These are phyloP conservation scores for Haberlea rhodopensis DNA, from an alignment of 257 asterid genomes.

Conservation along the genomic window DNA sequence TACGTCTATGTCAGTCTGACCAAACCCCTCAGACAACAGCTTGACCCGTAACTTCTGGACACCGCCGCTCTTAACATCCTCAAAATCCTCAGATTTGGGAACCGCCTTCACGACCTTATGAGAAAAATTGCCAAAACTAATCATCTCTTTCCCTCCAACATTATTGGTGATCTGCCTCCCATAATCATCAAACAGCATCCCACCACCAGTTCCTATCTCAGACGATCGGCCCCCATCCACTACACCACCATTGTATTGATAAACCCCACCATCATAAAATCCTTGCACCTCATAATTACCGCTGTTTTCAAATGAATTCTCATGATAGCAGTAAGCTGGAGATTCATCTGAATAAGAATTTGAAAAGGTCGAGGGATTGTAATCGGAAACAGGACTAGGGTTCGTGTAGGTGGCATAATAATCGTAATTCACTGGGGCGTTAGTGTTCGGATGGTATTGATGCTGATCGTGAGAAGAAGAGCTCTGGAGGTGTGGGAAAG, in stretches of 20 bases:
- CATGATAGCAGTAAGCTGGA: conserved; percentile 30
- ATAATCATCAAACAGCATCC: conserved; percentile 76
- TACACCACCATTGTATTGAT: conserved; percentile 53
- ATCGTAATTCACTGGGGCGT: conserved; percentile 38
- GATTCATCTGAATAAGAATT: conserved; percentile 33
- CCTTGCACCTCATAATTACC: conserved; percentile 46
- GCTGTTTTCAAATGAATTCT: conserved; percentile 38
- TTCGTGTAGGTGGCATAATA: conserved; percentile 24
- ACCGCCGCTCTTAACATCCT: conserved; percentile 44
- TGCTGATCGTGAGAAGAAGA: conserved; percentile 36
- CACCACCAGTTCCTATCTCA: conserved; percentile 31
- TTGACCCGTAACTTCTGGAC: conserved; percentile 72
- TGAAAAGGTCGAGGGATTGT: conserved; percentile 34
- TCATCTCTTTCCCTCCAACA: conserved; percentile 45
- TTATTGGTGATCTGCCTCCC: conserved; percentile 72
- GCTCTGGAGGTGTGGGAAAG: conserved; percentile 46
- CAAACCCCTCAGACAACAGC: conserved; percentile 71
- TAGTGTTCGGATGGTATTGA: conserved; percentile 40
- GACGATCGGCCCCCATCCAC: conserved; percentile 41
- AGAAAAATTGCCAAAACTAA: conserved; percentile 30
- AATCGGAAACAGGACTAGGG: conserved; percentile 28
- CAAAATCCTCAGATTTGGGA: too few relatives aligned
- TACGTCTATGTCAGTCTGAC: conserved; percentile 76
- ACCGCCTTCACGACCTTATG: conserved; percentile 64
- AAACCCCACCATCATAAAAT: conserved; percentile 51